Evolutionary conservation across 352 stramenopile species (phyloP).

Genomic region (Phytophthora uliginosa): DNA sequence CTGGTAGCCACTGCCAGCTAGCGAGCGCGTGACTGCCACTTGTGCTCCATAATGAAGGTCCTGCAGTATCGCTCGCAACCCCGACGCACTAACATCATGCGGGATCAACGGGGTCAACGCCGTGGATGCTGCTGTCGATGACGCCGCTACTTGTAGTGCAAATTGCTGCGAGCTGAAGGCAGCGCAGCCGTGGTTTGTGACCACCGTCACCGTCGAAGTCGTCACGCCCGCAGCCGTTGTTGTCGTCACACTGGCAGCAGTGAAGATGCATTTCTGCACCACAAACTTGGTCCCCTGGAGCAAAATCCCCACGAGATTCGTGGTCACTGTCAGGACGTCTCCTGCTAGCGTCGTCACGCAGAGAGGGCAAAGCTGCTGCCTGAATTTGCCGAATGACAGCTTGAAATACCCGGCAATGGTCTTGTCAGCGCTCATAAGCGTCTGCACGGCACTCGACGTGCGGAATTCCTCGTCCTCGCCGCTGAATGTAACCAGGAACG

Average conservation of each 20-base stretch:
- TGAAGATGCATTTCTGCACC: conserved; percentile 82
- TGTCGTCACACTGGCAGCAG: conserved; percentile 47
- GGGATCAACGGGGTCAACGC: conserved; percentile 73
- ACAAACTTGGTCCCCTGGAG: conserved; percentile 65
- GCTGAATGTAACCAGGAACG: conserved; percentile 91
- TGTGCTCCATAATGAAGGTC: conserved; percentile 53
- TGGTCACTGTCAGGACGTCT: conserved; percentile 67
- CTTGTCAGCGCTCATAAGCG: conserved; percentile 44
- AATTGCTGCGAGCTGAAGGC: conserved; percentile 55
- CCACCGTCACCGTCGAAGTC: conserved; percentile 60
- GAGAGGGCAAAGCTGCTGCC: conserved; percentile 54
- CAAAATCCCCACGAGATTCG: conserved; percentile 73
- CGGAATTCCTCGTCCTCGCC: conserved; percentile 73
- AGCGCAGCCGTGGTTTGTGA: conserved; percentile 63
- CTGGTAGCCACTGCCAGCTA: conserved; percentile 59
- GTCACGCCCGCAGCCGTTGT: conserved; percentile 49
- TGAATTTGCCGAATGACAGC: conserved; percentile 78
- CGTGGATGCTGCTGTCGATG: conserved; percentile 20
- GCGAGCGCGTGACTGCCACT: conserved; percentile 55
- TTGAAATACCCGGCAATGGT: conserved; percentile 64
- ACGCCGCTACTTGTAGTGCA: conserved; percentile 48
- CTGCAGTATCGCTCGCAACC: conserved; percentile 73
- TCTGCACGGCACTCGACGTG: conserved; percentile 93
- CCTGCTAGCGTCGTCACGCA: conserved; percentile 62
- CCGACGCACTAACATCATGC: conserved; percentile 62